Conservation (phyloP, 202 grass and related monocot species). For the Dendrocalamus latiflorus region DNA sequence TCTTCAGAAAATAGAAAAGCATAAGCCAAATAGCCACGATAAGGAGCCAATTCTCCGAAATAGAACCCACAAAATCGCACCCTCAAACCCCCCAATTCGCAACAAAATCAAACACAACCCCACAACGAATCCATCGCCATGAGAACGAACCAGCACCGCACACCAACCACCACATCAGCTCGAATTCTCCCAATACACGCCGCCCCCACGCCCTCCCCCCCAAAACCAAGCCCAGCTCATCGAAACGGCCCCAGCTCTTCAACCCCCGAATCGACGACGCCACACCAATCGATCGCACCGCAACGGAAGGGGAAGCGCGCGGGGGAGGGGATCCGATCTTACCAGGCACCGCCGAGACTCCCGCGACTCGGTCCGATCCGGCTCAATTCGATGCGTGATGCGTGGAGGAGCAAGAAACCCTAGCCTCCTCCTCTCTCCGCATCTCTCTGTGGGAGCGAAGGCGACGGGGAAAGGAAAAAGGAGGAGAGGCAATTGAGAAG, state of each 20-base stretch:
- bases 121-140: neutral
- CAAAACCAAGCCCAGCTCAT: neutral
- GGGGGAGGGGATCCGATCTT: neutral
- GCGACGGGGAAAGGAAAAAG: conserved; percentile 7
- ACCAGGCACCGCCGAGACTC: conserved; percentile 28
- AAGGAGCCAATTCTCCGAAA: neutral
- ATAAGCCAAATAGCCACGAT: neutral
- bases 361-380: conserved; percentile 1
- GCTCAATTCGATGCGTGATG: conserved; percentile 31
- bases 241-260: neutral
- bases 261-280: neutral
- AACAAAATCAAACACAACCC: neutral
- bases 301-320: neutral
- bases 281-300: neutral
- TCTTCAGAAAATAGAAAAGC: neutral
- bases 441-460: neutral
- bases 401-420: conserved; percentile 30
- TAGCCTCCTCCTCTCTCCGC: neutral
- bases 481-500: neutral
- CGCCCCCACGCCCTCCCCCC: too few species aligned
- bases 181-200: neutral
- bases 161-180: neutral
- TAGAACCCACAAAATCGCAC: neutral
- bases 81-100: neutral
- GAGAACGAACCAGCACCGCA: neutral